Base-by-base conservation (phyloP, 208 protist species). In the Strigomonas culicis region DNA sequence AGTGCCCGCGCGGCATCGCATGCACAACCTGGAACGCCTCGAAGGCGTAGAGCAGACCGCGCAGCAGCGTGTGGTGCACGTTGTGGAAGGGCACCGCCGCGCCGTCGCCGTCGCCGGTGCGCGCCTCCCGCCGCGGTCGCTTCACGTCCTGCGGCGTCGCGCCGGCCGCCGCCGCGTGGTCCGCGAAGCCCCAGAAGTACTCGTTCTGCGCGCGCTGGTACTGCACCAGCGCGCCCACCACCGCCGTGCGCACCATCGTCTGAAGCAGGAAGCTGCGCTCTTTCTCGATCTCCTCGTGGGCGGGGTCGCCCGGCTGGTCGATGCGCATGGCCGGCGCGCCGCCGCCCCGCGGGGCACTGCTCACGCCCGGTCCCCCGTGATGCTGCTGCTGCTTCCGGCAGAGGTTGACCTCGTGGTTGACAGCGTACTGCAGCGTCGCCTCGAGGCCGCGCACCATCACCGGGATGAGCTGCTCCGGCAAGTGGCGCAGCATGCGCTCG, bases 21-120 rank as follows among this genome's bases (percentile, higher is more conserved):
- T 94, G 88, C 43, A 79, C 66, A 44, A 80, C 69, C 64, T 88
- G 80, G 59, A 94, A 92, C 1, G 75, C 75, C 59, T 94, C 84
- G 59, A 94, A 94, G 32, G 80, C 80, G 62, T 80, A 76, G 19
- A 94, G 71, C 15, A 94, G 69, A 0, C 88, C 84, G 41, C 74
- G 74, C 21, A 89, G 72, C 17, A 91, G 73, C 7, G 73, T 86
- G 50, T 79, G 83, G 30, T 81, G 70, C 15, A 67, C 50, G 41
- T 41, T 21, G 28, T 28, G 6, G 4, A n/a, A 55, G n/a, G 27
- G n/a, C 8, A 55, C n/a, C 24, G 49, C 39, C n/a, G n/a, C n/a
- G n/a, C n/a, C n/a, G n/a, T n/a, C 25, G 50, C 2, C 49, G 52
- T 43, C 36, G 19, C 24, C 24, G 24, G 10, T 19, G 10, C 47